Base-by-base conservation (phyloP, 2,329 filamentous ascomycete genomes). In the Dactylellina haptotyla region DNA sequence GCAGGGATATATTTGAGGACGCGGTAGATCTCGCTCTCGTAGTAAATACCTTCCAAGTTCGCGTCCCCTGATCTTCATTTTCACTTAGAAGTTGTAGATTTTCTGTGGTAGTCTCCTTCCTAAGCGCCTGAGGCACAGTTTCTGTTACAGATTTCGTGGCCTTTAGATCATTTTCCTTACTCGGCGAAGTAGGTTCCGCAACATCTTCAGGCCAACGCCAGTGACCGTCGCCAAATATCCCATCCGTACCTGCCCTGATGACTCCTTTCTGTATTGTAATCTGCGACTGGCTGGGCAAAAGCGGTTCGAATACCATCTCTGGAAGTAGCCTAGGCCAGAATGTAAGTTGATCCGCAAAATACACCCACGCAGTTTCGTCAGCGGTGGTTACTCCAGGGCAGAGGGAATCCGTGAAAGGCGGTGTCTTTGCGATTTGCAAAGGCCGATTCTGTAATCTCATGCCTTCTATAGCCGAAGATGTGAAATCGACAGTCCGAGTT, bases 21-120 rank as follows among this genome's bases (percentile, higher is more conserved):
- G 69, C 23, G 28, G 16, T 57, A 30, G 69, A 72, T 62, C 37
- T 73, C 16, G 69, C 46, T 51, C 48, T 66, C 23, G 69, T 73
- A 5, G 69, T 53, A 73, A 73, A 73, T 73, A 73, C 69, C 61
- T 73, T 73, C 69, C 69, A 73, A 26, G 34, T 50, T 39, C 61
- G 37, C 26, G 48, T 56, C 28, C 56, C 4, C 25, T 23, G 28
- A 10, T 20, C 16, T 30, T 34, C 34, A 1, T 9, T 16, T 51
- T 41, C 39, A 20, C 25, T 26, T 20, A 28, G 41, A 46, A 20
- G 23, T 37, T 16, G 26, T 20, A n/a, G 16, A 8, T n/a, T n/a
- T n/a, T n/a, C n/a, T n/a, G n/a, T n/a, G n/a, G n/a, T n/a, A n/a
- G n/a, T n/a, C n/a, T n/a, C n/a, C n/a, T n/a, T n/a, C n/a, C n/a